Base-by-base conservation (phyloP, 345 rosid species). In the Cardamine occulta region DNA sequence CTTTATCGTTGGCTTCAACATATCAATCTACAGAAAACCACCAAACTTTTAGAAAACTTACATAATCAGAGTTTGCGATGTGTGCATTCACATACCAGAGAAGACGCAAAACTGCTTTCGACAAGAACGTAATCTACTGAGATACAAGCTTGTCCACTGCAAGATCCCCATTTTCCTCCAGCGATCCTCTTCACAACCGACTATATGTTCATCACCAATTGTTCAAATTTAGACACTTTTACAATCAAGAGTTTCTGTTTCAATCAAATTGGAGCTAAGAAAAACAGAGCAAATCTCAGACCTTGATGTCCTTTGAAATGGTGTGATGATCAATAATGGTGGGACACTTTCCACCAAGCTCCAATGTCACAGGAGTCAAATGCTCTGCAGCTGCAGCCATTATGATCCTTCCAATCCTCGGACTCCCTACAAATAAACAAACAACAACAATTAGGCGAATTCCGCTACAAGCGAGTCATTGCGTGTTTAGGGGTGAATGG, bases 301-400 rank as follows among this genome's bases (percentile, higher is more conserved):
- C 97, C 94, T 84, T 81, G 49, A 79, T 79, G 32, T 91, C 81
- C 37, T 81, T 73, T 39, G 85, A 79, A 75, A 66, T 65, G 44
- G 89, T 71, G 64, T 72, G 78, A 29, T 79, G 66, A 73, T 91
- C 95, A 18, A 94, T 5, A 58, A 94, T 81, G 5, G 85, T 82
- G 21, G 97, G 98, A 68, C 93, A 82, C 80, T 94, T 94, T 54
- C 95, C 98, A 2, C 98, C 97, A 53, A 91, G 86, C 84, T 94
- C 98, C 4, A 94, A 80, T 14, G 91, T 86, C 61, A 94, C 96
- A 1, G 98, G 97, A 6, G 97, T 91, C 65, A 94, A 79, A 86
- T 94, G 85, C 74, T 78, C 74, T 8, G 91, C 96, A 5, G 98
- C 98, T 19, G 96, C 97, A 3, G 88, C 35, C 93, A 91, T 79